phyloP scores from a whole-genome alignment of 225 moss, liverwort and hornwort genomes.

The Bryoerythrophyllum caledonicum region DNA sequence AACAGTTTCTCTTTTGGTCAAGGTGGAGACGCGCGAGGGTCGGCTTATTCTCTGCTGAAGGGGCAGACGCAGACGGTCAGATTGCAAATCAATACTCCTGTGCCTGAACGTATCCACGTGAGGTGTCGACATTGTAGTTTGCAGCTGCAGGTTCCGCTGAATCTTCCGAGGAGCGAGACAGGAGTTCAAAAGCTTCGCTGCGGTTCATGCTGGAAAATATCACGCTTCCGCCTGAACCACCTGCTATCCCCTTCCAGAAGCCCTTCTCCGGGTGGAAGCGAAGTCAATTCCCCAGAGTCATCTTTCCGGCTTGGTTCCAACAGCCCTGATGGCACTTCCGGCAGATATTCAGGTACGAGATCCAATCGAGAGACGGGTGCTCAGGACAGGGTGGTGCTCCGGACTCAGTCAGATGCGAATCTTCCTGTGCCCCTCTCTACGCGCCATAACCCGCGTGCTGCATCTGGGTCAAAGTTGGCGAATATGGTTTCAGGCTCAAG shows the following conservation, averaged over 20 bases:
- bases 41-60: constrained; percentile 34
- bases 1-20: constrained; percentile 36
- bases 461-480: constrained; percentile 51
- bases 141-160: constrained; percentile 64
- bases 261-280: constrained; percentile 50
- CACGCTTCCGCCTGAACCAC: constrained; percentile 63
- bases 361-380: constrained; percentile 47
- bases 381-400: constrained; percentile 34
- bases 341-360: constrained; percentile 43
- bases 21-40: constrained; percentile 32
- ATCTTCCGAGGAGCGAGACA: constrained; percentile 60
- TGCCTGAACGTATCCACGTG: constrained; percentile 82
- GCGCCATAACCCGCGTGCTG: constrained; percentile 41
- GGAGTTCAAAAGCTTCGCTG: constrained; percentile 82
- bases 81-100: constrained; percentile 56
- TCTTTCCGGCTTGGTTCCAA: constrained; percentile 47
- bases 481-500: constrained; percentile 33
- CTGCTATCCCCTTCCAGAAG: constrained; percentile 41
- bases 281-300: constrained; percentile 48
- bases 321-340: constrained; percentile 37
- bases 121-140: constrained; percentile 71
- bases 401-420: constrained; percentile 50
- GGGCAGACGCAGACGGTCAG: constrained; percentile 42
- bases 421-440: constrained; percentile 47
- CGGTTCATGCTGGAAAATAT: constrained; percentile 79